Conservation (phyloP, 2,329 filamentous ascomycete genomes). For the Plenodomus tracheiphilus region DNA sequence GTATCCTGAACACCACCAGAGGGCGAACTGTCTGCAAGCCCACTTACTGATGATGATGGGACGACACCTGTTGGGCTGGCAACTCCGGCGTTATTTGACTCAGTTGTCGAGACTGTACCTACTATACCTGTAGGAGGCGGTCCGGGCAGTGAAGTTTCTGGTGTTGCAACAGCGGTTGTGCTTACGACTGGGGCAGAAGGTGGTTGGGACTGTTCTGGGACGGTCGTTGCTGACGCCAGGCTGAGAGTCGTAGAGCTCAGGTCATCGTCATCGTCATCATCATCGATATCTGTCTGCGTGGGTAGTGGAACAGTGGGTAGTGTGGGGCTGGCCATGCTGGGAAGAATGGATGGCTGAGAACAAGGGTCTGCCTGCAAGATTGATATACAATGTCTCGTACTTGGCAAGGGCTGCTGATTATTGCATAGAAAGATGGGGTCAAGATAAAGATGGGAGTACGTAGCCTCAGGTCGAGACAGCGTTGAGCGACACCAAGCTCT, state of each 20-base stretch:
- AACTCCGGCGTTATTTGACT: too few species aligned
- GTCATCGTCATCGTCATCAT: not conserved
- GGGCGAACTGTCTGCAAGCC: not conserved
- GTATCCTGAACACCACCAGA: not conserved
- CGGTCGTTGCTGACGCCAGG: too few species aligned
- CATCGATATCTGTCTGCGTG: not conserved
- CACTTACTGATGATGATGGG: not conserved
- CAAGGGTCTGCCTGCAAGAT: not conserved
- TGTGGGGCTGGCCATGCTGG: not conserved
- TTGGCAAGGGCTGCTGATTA: not conserved
- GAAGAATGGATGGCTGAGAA: not conserved
- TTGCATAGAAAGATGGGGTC: not conserved
- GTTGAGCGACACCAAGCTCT: not conserved
- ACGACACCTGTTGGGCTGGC: too few species aligned
- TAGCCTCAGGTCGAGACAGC: not conserved
- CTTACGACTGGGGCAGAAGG: not conserved
- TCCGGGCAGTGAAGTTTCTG: too few species aligned
- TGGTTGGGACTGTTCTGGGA: not conserved
- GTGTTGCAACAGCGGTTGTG: not conserved
- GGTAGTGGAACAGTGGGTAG: not conserved
- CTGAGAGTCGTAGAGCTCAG: too few species aligned
- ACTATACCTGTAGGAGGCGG: too few species aligned
- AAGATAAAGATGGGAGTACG: not conserved
- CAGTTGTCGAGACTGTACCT: too few species aligned
- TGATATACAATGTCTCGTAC: not conserved